Evolutionary conservation across 2,329 filamentous ascomycete species (phyloP).

Genomic region (Aspergillus pseudoterreus): DNA sequence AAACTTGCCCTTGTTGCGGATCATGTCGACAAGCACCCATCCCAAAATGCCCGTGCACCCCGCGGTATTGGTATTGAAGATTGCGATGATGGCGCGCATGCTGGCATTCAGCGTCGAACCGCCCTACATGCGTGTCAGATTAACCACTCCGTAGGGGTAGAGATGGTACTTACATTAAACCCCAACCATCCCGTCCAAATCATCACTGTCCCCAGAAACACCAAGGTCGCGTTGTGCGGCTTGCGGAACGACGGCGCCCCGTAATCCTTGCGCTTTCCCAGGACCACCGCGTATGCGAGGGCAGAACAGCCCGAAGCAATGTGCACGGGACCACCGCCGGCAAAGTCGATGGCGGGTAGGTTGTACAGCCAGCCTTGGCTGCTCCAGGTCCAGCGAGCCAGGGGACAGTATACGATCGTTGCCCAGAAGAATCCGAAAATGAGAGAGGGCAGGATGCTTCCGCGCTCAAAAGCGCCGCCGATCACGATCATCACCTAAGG

Average conservation of each 20-base stretch:
- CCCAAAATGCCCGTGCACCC: constrained; percentile 53
- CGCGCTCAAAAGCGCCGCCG: constrained; percentile 61
- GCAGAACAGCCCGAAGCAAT: constrained; percentile 69
- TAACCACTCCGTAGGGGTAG: not conserved
- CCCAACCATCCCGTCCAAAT: constrained; percentile 54
- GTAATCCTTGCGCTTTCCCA: constrained; percentile 64
- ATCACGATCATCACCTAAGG: constrained; percentile 61
- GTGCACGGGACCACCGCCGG: constrained; percentile 71
- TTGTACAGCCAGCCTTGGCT: constrained; percentile 66
- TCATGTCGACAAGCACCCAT: constrained; percentile 52
- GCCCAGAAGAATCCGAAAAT: constrained; percentile 70
- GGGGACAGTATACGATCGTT: constrained; percentile 68
- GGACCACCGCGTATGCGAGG: constrained; percentile 69
- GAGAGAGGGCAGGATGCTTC: constrained; percentile 61
- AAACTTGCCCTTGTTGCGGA: constrained; percentile 51
- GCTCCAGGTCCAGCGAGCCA: constrained; percentile 79
- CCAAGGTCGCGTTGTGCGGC: constrained; percentile 70
- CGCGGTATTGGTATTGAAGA: constrained; percentile 58
- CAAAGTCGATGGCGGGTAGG: constrained; percentile 69
- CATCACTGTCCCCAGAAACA: constrained; percentile 63
- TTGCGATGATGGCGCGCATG: constrained; percentile 52
- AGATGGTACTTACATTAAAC: constrained; percentile 44
- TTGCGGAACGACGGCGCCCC: constrained; percentile 47
- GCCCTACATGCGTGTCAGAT: constrained; percentile 29
- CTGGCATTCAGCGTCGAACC: constrained; percentile 53